Percentiles rank a stretch among this genome's conserved stretches.
Conservation (phyloP, 495 filamentous ascomycete genomes). For the Usnea hakonensis region DNA sequence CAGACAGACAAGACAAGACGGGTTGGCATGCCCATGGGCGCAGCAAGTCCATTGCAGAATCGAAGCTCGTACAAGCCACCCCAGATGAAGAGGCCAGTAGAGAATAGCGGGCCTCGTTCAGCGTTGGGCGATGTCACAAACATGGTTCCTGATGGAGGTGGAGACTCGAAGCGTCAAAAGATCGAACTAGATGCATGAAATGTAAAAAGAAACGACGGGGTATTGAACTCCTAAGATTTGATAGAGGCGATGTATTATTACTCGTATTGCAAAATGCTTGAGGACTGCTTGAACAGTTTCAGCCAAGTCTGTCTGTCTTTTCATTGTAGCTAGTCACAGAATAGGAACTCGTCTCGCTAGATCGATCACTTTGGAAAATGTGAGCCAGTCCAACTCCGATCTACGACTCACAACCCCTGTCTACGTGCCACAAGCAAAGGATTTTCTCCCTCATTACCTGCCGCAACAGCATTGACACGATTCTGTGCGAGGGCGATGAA, state of each 20-base stretch:
- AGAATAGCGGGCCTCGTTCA: slow-evolving; percentile 21
- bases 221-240: slow-evolving; percentile 1
- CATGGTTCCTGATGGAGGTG: slow-evolving; percentile 3
- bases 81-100: slow-evolving; percentile 46
- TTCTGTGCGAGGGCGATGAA: slow-evolving; percentile 9
- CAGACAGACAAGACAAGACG: slow-evolving; percentile 57
- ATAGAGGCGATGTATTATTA: not conserved
- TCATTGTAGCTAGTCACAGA: not conserved
- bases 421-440: not conserved
- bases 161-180: slow-evolving; percentile 21
- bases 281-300: slow-evolving; percentile 4
- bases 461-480: not conserved
- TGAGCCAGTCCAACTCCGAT: no score
- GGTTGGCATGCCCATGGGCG: slow-evolving; percentile 63
- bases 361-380: not conserved
- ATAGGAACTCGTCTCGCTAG: not conserved
- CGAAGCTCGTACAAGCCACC: slow-evolving; percentile 53
- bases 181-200: not conserved
- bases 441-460: not conserved
- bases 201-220: not conserved
- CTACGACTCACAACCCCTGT: not conserved
- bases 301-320: not conserved
- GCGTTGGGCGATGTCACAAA: slow-evolving; percentile 45
- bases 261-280: slow-evolving; percentile 9
- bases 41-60: slow-evolving; percentile 50